These are phyloP conservation scores for Chaetothyriales sp. DNA, from an alignment of 2,329 filamentous ascomycete genomes.

Conservation along the genomic window DNA sequence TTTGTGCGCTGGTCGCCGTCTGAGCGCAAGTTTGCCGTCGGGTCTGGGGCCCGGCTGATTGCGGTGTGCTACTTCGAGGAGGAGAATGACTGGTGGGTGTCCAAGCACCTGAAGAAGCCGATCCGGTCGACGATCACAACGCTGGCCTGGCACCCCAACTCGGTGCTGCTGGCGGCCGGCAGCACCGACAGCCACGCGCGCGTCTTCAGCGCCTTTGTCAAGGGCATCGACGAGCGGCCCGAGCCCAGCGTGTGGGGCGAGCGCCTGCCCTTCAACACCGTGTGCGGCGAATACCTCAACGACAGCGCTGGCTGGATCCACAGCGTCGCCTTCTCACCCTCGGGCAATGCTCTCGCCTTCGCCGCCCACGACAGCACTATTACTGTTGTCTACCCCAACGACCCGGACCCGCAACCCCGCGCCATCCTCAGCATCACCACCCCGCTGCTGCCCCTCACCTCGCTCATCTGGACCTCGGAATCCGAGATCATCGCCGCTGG, in stretches of 20 bases:
- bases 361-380: constrained; percentile 91
- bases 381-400: constrained; percentile 87
- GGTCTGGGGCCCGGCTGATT: constrained; percentile 87
- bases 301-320: constrained; percentile 96
- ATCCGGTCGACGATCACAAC: constrained; percentile 94
- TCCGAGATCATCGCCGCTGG: constrained; percentile 89
- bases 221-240: constrained; percentile 75
- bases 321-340: constrained; percentile 81
- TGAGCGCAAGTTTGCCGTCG: constrained; percentile 94
- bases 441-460: constrained; percentile 81
- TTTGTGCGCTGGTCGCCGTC: constrained; percentile 95
- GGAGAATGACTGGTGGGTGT: constrained; percentile 99
- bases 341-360: constrained; percentile 84
- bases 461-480: constrained; percentile 81
- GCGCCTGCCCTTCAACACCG: constrained; percentile 90
- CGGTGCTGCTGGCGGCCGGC: constrained; percentile 80
- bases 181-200: constrained; percentile 95
- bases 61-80: constrained; percentile 98
- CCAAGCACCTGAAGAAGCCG: constrained; percentile 97
- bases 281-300: constrained; percentile 92
- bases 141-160: constrained; percentile 94
- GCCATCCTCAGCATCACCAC: constrained; percentile 85
- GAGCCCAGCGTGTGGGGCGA: constrained; percentile 88
- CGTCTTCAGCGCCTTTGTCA: constrained; percentile 91
- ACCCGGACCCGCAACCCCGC: constrained; percentile 72